Conservation (phyloP, 257 asterid genomes). For the Penstemon eatonii region DNA sequence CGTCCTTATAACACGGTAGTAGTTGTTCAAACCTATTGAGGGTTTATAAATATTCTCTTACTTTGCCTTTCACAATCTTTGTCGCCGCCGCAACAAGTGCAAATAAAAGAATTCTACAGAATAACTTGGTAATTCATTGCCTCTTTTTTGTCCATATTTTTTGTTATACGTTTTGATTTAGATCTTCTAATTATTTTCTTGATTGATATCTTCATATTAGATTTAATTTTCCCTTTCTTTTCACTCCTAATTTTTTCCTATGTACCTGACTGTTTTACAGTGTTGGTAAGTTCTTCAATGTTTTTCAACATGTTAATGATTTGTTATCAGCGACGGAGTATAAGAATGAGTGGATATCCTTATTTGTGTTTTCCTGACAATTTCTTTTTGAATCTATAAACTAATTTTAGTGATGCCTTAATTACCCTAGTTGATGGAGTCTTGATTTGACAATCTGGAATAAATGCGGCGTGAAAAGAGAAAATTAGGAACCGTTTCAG, state of each 20-base stretch:
- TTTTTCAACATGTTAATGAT: background rate
- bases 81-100: background rate
- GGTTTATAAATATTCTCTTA: too few relatives aligned
- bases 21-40: background rate
- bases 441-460: too few relatives aligned
- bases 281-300: background rate
- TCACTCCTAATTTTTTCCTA: too few relatives aligned
- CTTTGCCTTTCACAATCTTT: background rate
- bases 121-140: background rate
- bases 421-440: too few relatives aligned
- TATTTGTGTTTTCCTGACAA: background rate
- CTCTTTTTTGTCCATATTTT: background rate
- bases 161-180: background rate
- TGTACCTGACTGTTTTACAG: background rate
- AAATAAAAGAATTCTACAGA: background rate
- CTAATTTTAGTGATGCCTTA: too few relatives aligned
- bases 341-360: background rate
- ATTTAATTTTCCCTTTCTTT: background rate
- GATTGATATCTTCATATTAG: too few relatives aligned
- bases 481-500: too few relatives aligned
- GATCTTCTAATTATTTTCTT: too few relatives aligned
- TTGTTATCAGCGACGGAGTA: background rate
- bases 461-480: too few relatives aligned
- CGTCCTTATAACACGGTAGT: background rate
- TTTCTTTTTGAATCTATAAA: too few relatives aligned